A percentile compares a stretch with the other conserved stretches of the same genome.
Conservation (phyloP, 768 basidiomycete genomes). For the Lentinula sp. region DNA sequence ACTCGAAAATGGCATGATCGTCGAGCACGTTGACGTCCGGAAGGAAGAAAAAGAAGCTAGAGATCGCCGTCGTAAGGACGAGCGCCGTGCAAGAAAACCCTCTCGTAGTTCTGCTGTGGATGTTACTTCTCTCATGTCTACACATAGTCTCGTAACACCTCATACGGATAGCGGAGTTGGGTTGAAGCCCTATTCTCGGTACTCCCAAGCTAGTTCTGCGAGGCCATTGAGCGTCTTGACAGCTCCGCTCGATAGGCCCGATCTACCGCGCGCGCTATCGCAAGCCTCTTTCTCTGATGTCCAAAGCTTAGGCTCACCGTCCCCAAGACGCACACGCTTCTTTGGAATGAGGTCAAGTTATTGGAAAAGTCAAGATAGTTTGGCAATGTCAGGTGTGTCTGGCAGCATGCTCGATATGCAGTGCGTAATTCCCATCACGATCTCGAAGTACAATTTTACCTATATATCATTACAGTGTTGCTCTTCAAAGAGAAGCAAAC, state of each 20-base stretch:
- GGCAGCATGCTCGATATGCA: conserved; percentile 94
- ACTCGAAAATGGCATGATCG: conserved; percentile 84
- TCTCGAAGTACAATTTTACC: neutral
- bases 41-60: conserved; percentile 73
- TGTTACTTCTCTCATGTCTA: conserved; percentile 68
- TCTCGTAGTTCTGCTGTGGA: conserved; percentile 69
- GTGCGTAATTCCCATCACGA: conserved; percentile 38
- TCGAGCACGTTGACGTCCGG: conserved; percentile 81
- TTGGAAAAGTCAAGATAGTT: conserved; percentile 76
- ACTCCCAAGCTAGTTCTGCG: conserved; percentile 42
- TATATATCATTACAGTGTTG: conserved; percentile 45
- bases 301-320: conserved; percentile 63
- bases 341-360: conserved; percentile 72
- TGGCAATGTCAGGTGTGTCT: conserved; percentile 74
- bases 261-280: conserved; percentile 63
- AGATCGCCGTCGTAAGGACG: conserved; percentile 65
- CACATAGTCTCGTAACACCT: conserved; percentile 44
- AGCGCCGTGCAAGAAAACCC: conserved; percentile 65
- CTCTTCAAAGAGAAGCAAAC: conserved; percentile 62
- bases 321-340: conserved; percentile 69
- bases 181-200: conserved; percentile 52
- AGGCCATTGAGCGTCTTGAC: conserved; percentile 61
- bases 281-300: conserved; percentile 79
- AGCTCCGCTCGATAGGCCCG: conserved; percentile 51
- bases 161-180: conserved; percentile 55